Percentiles rank a stretch among this genome's conserved stretches.
These are phyloP conservation scores for Perilla frutescens DNA, from an alignment of 257 asterid genomes.

Conservation along the genomic window DNA sequence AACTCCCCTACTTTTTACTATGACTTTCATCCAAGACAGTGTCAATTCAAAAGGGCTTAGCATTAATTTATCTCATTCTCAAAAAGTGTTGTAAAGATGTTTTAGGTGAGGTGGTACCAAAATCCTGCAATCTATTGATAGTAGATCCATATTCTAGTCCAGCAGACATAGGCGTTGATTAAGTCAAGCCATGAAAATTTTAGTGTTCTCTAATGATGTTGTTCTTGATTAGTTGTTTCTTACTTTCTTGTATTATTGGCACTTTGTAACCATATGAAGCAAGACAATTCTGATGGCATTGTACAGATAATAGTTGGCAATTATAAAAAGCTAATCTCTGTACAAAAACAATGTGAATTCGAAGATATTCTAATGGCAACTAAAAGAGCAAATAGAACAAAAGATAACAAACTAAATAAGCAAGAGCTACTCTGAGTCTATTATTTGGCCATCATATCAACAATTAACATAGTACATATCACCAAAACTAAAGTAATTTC, in stretches of 20 bases:
- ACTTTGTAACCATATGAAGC: neutral
- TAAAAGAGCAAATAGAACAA: neutral
- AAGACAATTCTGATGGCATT: neutral
- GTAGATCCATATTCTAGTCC: conserved; percentile 1
- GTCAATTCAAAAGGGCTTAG: neutral
- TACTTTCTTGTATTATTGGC: neutral
- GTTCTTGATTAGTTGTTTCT: neutral
- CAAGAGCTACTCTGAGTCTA: neutral
- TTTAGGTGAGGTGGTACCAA: neutral
- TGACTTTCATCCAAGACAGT: conserved; percentile 1
- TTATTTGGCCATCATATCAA: neutral
- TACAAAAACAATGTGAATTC: neutral
- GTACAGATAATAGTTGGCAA: neutral
- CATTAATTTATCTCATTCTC: neutral
- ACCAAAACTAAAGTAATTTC: neutral
- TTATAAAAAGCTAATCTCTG: neutral
- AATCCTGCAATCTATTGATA: neutral
- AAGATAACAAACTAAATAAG: neutral
- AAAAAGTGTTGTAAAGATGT: conserved; percentile 7
- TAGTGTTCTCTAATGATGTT: neutral
- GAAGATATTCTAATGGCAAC: conserved; percentile 2
- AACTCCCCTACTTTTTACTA: neutral
- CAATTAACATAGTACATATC: neutral
- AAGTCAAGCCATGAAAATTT: neutral
- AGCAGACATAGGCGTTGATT: neutral